Conservation (phyloP, 306 rosid species). For the Begonia loranthoides region DNA sequence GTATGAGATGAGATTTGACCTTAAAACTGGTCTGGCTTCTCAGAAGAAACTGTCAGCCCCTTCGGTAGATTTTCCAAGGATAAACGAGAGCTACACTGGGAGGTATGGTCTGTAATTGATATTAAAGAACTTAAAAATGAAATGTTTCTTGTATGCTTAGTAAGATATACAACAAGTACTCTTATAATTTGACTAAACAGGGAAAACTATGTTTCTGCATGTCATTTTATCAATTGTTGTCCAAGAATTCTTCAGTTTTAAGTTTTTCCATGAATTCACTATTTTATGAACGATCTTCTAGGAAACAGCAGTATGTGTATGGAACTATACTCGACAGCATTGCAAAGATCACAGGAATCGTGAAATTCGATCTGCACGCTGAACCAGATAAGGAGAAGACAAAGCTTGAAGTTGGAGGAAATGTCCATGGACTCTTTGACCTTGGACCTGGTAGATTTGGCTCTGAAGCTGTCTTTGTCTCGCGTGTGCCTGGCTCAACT, state of each 20-base stretch:
- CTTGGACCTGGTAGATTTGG: slow-evolving; percentile 74
- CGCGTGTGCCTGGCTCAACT: slow-evolving; percentile 49
- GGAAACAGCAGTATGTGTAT: slow-evolving; percentile 69
- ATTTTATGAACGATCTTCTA: slow-evolving; percentile 1
- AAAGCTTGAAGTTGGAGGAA: slow-evolving; percentile 72
- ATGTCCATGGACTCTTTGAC: slow-evolving; percentile 61
- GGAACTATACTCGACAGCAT: slow-evolving; percentile 64
- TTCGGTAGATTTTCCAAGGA: slow-evolving; percentile 81
- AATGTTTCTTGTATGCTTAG: too few species aligned
- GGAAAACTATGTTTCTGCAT: background rate
- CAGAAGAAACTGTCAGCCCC: slow-evolving; percentile 64
- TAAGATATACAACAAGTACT: too few species aligned
- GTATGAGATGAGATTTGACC: slow-evolving; percentile 83
- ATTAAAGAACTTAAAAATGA: background rate
- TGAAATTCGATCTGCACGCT: slow-evolving; percentile 74
- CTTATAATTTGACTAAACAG: background rate
- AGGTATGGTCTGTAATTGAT: slow-evolving; percentile 30
- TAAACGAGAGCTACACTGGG: slow-evolving; percentile 83
- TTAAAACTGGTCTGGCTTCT: slow-evolving; percentile 62
- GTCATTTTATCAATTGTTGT: background rate
- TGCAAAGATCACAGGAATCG: slow-evolving; percentile 59
- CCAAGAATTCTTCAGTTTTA: background rate
- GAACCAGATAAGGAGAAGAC: slow-evolving; percentile 51
- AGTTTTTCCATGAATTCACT: background rate
- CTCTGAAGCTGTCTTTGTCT: slow-evolving; percentile 80